Base-by-base conservation (phyloP, 1,284 basidiomycete genomes). In the Earliella scabrosa region DNA sequence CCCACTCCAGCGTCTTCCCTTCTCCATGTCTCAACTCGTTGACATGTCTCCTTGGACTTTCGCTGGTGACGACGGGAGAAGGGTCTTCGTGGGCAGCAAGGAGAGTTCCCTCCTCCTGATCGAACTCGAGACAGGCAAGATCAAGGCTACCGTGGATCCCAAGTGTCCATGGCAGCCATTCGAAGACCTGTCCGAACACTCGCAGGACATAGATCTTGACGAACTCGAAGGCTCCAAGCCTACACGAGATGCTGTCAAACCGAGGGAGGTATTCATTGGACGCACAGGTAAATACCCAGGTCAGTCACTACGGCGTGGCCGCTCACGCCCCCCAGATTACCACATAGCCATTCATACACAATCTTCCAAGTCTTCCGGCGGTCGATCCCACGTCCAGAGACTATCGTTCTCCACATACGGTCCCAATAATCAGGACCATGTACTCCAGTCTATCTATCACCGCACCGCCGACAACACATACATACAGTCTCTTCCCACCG, bases 21-120 rank as follows among this genome's bases (percentile, higher is more conserved):
- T 95, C 59, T 86, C 91, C 27, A 88, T 97, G 82, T 77, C 90
- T 0, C 90, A 97, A 70, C 82, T 97, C 32, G 93, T 96, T 58
- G 89, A 94, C 60, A 78, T 93, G 72, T 93, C 92, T 2, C 93
- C 94, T 0, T 95, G 93, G 69, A 88, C 81, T 36, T 90, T 93
- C 56, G 75, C 83, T 14, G 83, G 83, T 11, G 86, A 87, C 48
- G 82, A 87, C 2, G 80, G 86, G 63, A 73, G 75, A 11, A 82
- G 89, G 39, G 79, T 93, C 14, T 96, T 96, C 69, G 86, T 94
- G 1, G 94, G 93, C 3, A 83, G 83, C 69, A 95, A 95, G 73
- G 88, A 93, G 70, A 94, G 92, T 0, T 90, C 87, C 0, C 71
- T 96, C 24, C 73, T 97, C 32, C 76, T 92, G 38, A 78, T 97